Percentiles rank a stretch among this genome's conserved stretches.
phyloP scores from a whole-genome alignment of 169 alveolate genomes.

The Ichthyophthirius multifiliis region DNA sequence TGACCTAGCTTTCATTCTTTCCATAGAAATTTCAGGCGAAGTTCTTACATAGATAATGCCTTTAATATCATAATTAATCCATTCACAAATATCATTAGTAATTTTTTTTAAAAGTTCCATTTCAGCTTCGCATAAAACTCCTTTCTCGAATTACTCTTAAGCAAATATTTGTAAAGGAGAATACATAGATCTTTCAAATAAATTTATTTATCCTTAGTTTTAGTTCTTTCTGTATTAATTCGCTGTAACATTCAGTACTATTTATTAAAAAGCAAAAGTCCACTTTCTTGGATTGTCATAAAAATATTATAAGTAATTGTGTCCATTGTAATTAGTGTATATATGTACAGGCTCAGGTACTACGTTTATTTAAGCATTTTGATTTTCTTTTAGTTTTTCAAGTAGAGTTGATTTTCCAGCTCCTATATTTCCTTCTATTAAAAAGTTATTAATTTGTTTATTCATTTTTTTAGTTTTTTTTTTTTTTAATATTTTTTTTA shows the following conservation, averaged over 20 bases:
- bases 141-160: not conserved
- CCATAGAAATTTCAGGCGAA: not conserved
- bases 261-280: not conserved
- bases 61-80: slow-evolving; percentile 8
- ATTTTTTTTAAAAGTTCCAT: not conserved
- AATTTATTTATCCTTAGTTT: not conserved
- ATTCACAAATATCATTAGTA: not conserved
- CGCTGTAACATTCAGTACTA: slow-evolving; percentile 4
- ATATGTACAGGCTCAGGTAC: slow-evolving; percentile 14
- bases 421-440: slow-evolving; percentile 14
- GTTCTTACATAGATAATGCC: slow-evolving; percentile 21
- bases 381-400: not conserved
- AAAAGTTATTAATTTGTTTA: too few species aligned
- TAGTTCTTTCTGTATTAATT: not conserved
- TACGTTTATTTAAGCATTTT: not conserved
- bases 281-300: slow-evolving; percentile 5
- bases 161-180: slow-evolving; percentile 5
- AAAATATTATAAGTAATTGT: slow-evolving; percentile 7
- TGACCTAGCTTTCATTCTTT: not conserved
- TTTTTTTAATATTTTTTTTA: too few species aligned
- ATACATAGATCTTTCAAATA: slow-evolving; percentile 9
- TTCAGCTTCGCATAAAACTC: not conserved
- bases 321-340: slow-evolving; percentile 14
- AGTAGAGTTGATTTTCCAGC: slow-evolving; percentile 21
- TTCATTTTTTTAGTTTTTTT: too few species aligned